Percentiles rank a stretch among this genome's conserved stretches.
Conservation (phyloP, 2,329 filamentous ascomycete species). For the Colletotrichum sp. region DNA sequence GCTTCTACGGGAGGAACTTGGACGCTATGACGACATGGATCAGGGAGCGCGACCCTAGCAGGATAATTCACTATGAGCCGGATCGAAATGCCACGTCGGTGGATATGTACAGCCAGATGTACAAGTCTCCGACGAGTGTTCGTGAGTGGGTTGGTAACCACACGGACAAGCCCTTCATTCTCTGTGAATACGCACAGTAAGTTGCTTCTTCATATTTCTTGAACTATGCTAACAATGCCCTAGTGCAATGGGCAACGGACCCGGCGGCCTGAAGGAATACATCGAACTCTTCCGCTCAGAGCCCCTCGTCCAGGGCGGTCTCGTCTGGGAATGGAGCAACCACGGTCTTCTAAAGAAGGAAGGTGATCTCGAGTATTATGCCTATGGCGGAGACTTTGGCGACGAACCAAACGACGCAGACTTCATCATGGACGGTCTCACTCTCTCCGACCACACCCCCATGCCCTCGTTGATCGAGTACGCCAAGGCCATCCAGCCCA, state of each 20-base stretch:
- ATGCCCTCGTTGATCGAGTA: slow-evolving; percentile 59
- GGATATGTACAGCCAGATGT: slow-evolving; percentile 72
- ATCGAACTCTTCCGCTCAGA: slow-evolving; percentile 67
- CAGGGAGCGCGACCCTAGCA: slow-evolving; percentile 58
- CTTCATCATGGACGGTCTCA: slow-evolving; percentile 64
- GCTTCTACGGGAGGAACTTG: slow-evolving; percentile 73
- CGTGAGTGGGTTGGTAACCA: slow-evolving; percentile 39
- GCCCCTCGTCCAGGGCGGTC: slow-evolving; percentile 60
- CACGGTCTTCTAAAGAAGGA: slow-evolving; percentile 52
- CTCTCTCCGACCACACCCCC: slow-evolving; percentile 51
- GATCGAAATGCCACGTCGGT: slow-evolving; percentile 62
- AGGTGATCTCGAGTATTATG: slow-evolving; percentile 52
- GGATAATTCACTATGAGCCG: slow-evolving; percentile 70
- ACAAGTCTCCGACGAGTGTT: slow-evolving; percentile 54
- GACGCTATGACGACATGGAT: slow-evolving; percentile 70
- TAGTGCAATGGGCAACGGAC: slow-evolving; percentile 74
- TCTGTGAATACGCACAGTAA: slow-evolving; percentile 56
- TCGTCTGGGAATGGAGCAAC: slow-evolving; percentile 70
- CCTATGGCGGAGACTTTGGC: slow-evolving; percentile 67
- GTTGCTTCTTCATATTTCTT: rapidly evolving
- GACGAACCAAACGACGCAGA: slow-evolving; percentile 64
- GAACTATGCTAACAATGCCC: background rate
- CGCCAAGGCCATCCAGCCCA: slow-evolving; percentile 63
- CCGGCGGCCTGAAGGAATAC: slow-evolving; percentile 71
- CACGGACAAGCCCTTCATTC: slow-evolving; percentile 59